Base-by-base conservation (phyloP, 768 basidiomycete species). In the Hygrocybe punicea region DNA sequence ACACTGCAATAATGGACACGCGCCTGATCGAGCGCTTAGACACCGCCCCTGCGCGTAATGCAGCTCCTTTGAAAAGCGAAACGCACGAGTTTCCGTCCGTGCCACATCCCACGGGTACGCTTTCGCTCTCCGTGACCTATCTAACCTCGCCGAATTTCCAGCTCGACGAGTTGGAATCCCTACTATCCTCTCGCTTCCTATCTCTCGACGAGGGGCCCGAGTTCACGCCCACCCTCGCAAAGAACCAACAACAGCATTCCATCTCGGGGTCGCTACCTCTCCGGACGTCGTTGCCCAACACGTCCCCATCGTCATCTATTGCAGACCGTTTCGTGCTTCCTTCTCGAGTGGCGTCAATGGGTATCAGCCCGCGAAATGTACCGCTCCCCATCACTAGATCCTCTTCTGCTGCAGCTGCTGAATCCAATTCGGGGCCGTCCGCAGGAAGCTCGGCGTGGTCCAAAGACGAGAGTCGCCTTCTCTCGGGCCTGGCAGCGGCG, bases 121-220 rank as follows among this genome's bases (percentile, higher is more conserved):
- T 92, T 54, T 73, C 77, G 1, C 77, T 93, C 52, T 76, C 83
- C 8, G 71, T 79, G 35, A 84, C 81, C 24, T 91, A 89, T 70
- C 82, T 91, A 47, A 75, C 80, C 11, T 73, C 79, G 1, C 87
- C 89, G 4, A 75, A 80, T 63, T 92, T 92, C 75, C 79, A 83
- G 59, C 73, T 91, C 29, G 88, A 91, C 69, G 86, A 89, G 61
- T 77, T 86, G 33, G 91, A 93, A 70, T 85, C 86, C 1, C 72
- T 91, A 1, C 75, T 92, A 4, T 90, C 87, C 2, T 86, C 85
- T 3, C 76, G 83, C 13, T 89, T 93, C 64, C 76, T 87, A 23
- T 85, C 85, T 1, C 76, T 84, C 54, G 86, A 89, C 62, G 81
- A 84, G 62, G 84, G 81, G 16, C 76, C 75, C 11, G 81, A 80